phyloP scores from a whole-genome alignment of 495 filamentous ascomycete genomes.

The Penicillium antarcticum region DNA sequence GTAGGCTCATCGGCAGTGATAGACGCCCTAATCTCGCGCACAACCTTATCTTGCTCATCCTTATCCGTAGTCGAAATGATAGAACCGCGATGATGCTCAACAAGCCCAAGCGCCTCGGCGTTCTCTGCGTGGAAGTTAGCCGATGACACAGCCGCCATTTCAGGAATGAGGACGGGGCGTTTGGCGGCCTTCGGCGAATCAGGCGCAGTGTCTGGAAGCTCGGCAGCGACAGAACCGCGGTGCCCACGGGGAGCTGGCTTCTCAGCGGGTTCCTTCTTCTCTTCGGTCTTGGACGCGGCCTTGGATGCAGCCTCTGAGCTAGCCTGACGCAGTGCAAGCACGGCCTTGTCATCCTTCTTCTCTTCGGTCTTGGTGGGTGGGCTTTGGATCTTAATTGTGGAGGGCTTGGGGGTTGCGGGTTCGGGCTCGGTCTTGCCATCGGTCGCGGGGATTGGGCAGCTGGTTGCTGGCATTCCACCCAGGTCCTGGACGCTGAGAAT shows the following conservation, averaged over 20 bases:
- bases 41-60: conserved; percentile 36
- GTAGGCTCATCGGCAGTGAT: conserved; percentile 27
- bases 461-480: conserved; percentile 41
- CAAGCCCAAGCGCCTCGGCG: conserved; percentile 36
- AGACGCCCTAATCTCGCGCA: conserved; percentile 37
- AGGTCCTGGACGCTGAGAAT: conserved; percentile 50
- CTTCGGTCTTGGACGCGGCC: conserved; percentile 36
- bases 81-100: conserved; percentile 43
- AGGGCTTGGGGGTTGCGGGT: conserved; percentile 31
- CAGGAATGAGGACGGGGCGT: conserved; percentile 37
- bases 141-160: conserved; percentile 41
- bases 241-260: conserved; percentile 6
- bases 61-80: conserved; percentile 35
- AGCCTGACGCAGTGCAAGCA: conserved; percentile 59
- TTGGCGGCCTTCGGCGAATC: conserved; percentile 27
- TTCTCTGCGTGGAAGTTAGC: conserved; percentile 44
- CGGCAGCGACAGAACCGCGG: conserved; percentile 31
- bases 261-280: conserved; percentile 15
- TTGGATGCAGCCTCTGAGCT: conserved; percentile 70
- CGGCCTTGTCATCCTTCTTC: conserved; percentile 34
- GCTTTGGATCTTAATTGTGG: conserved; percentile 43
- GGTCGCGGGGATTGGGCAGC: conserved; percentile 36
- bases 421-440: conserved; percentile 26
- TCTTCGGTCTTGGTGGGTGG: conserved; percentile 35
- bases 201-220: conserved; percentile 27